Evolutionary conservation across 805 yeast genomes (phyloP).

Genomic region (Trichomonascus vanleenenianus): DNA sequence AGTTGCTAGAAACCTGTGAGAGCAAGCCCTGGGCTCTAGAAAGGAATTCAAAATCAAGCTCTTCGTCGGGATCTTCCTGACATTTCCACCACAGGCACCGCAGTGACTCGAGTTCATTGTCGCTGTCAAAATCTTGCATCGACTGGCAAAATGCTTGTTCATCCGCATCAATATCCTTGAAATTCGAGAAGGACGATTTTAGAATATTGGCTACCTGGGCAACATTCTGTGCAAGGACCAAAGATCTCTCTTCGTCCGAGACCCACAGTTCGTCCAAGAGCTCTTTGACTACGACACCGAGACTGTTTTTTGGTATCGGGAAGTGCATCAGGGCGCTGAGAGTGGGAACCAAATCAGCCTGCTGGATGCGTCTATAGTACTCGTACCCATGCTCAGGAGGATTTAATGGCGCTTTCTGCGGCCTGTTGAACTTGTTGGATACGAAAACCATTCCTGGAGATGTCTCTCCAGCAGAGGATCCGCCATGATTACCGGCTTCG

Average conservation of each 20-base stretch:
- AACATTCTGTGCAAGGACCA: conserved; percentile 37
- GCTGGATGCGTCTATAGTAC: conserved; percentile 49
- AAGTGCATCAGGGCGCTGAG: conserved; percentile 51
- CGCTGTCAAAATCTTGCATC: conserved; percentile 4
- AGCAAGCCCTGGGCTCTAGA: conserved; percentile 29
- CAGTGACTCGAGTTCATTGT: conserved; percentile 8
- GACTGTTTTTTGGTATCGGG: conserved; percentile 61
- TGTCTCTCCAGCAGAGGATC: conserved; percentile 88
- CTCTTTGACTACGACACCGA: conserved; percentile 62
- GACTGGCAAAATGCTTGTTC: conserved; percentile 8
- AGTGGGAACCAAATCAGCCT: conserved; percentile 69
- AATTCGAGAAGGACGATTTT: conserved; percentile 14
- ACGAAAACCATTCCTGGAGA: conserved; percentile 71
- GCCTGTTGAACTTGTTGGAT: conserved; percentile 47
- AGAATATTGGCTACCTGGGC: conserved; percentile 23
- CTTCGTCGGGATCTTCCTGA: neutral
- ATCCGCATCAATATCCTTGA: neutral
- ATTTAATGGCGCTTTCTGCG: conserved; percentile 9
- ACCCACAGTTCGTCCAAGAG: conserved; percentile 46
- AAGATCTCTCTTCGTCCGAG: conserved; percentile 44
- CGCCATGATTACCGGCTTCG: conserved; percentile 94
- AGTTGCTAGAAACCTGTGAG: conserved; percentile 52
- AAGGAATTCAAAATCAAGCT: conserved; percentile 32
- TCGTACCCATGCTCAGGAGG: conserved; percentile 36
- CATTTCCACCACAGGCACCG: conserved; percentile 13